phyloP scores from a whole-genome alignment of 1,284 basidiomycete species.

The Ceratobasidium sp. region DNA sequence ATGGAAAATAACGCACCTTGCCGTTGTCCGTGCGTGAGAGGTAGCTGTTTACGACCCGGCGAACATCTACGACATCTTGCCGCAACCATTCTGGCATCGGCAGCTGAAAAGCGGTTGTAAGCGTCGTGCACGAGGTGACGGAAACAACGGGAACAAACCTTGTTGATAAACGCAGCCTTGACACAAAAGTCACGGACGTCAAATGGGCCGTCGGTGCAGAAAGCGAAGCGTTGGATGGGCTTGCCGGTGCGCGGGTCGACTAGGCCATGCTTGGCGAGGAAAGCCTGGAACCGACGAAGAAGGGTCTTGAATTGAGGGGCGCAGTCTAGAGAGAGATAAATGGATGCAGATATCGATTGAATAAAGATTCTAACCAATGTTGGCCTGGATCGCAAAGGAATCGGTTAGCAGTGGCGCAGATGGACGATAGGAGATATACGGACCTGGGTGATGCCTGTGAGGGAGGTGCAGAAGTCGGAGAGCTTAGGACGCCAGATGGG shows the following conservation, averaged over 20 bases:
- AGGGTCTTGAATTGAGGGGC: constrained; percentile 22
- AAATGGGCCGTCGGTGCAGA: constrained; percentile 75
- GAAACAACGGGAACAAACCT: constrained; percentile 58
- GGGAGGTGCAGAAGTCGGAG: constrained; percentile 81
- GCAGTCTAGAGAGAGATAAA: not conserved
- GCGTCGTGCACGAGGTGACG: constrained; percentile 52
- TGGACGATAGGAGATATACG: constrained; percentile 48
- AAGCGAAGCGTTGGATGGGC: constrained; percentile 62
- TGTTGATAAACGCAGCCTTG: constrained; percentile 86
- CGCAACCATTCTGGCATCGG: constrained; percentile 74
- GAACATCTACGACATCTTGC: constrained; percentile 75
- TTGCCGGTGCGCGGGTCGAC: constrained; percentile 68
- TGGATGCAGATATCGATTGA: constrained; percentile 69
- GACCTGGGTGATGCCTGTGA: constrained; percentile 95
- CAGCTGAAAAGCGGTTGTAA: constrained; percentile 58
- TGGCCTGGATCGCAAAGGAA: constrained; percentile 64
- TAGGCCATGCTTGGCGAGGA: constrained; percentile 59
- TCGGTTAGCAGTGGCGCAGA: not conserved
- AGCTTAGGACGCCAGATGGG: constrained; percentile 88
- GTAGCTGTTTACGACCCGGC: constrained; percentile 60
- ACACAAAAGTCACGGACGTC: constrained; percentile 84
- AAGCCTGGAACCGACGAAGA: constrained; percentile 31
- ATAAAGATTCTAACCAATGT: constrained; percentile 80
- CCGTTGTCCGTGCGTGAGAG: constrained; percentile 26
- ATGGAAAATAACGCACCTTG: not conserved